These are phyloP conservation scores for Curvularia eragrostidis DNA, from an alignment of 2,329 filamentous ascomycete genomes.

Conservation along the genomic window DNA sequence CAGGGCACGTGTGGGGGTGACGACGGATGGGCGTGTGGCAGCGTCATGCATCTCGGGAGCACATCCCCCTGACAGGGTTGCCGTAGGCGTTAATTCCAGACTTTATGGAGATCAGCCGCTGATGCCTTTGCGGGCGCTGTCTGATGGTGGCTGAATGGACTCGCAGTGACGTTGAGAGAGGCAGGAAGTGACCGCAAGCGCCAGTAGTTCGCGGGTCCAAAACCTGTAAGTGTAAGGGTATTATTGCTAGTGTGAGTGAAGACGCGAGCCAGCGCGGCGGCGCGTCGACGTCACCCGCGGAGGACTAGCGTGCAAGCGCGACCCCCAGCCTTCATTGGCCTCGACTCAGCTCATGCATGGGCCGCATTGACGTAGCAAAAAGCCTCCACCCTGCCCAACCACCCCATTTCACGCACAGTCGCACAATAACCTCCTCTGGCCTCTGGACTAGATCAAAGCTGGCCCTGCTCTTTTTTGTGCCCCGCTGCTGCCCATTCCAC, in stretches of 20 bases:
- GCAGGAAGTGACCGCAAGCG: background rate
- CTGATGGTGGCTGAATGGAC: background rate
- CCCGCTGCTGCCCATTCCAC: conserved; percentile 8
- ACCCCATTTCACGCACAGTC: conserved; percentile 20
- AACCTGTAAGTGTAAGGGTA: conserved; percentile 11
- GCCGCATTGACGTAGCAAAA: conserved; percentile 22
- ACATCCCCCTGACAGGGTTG: conserved; percentile 12
- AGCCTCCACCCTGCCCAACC: conserved; percentile 11
- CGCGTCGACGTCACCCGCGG: conserved; percentile 40
- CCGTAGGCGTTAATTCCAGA: conserved; percentile 3
- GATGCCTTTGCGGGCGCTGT: background rate
- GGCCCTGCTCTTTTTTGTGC: conserved; percentile 11
- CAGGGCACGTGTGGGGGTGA: conserved; percentile 8
- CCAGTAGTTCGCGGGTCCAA: background rate
- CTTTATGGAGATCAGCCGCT: conserved; percentile 5
- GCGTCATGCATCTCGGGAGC: background rate
- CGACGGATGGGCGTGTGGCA: conserved; percentile 4
- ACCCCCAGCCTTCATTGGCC: conserved; percentile 18
- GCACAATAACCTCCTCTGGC: conserved; percentile 8
- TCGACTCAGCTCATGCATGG: conserved; percentile 7
- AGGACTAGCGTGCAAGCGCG: conserved; percentile 10
- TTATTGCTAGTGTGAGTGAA: conserved; percentile 11
- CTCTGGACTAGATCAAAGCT: conserved; percentile 5
- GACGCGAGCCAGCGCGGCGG: conserved; percentile 26
- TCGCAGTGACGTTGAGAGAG: conserved; percentile 13